phyloP scores from a whole-genome alignment of 345 rosid species.

The Viola odorata region DNA sequence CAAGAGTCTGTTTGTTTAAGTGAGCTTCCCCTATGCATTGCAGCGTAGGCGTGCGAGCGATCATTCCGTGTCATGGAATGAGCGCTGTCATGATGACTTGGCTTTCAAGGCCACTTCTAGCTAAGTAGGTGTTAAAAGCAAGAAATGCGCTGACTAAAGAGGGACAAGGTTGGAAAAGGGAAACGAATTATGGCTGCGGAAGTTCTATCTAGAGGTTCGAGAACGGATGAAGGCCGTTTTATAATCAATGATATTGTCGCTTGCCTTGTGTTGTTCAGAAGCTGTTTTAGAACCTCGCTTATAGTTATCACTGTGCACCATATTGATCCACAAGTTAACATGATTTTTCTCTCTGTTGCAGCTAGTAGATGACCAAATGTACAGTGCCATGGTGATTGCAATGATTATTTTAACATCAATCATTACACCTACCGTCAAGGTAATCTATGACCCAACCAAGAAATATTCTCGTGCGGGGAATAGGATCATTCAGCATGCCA shows the following conservation, averaged over 20 bases:
- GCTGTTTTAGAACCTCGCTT: not conserved
- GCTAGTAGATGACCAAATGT: conserved; percentile 16
- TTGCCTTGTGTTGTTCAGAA: not conserved
- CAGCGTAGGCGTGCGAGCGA: no score
- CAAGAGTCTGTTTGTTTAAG: no score
- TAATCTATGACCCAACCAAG: conserved; percentile 15
- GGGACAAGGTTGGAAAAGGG: not conserved
- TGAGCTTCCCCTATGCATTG: no score
- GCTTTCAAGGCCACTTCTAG: no score
- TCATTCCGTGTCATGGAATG: no score
- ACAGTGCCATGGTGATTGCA: conserved; percentile 9
- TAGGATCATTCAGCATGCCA: conserved; percentile 8
- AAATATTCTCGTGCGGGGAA: not conserved
- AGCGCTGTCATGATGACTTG: no score
- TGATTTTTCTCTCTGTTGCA: conserved; percentile 7
- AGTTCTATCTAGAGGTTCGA: not conserved
- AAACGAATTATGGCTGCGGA: not conserved
- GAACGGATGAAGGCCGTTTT: not conserved
- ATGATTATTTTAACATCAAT: conserved; percentile 11
- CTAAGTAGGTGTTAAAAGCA: no score
- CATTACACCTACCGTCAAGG: conserved; percentile 11
- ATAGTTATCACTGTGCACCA: not conserved
- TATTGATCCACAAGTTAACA: not conserved
- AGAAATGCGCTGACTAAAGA: no score
- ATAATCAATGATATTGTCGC: no score